Evolutionary conservation across 176 grass and related monocot genomes (phyloP).

Genomic region (Phyllostachys edulis): DNA sequence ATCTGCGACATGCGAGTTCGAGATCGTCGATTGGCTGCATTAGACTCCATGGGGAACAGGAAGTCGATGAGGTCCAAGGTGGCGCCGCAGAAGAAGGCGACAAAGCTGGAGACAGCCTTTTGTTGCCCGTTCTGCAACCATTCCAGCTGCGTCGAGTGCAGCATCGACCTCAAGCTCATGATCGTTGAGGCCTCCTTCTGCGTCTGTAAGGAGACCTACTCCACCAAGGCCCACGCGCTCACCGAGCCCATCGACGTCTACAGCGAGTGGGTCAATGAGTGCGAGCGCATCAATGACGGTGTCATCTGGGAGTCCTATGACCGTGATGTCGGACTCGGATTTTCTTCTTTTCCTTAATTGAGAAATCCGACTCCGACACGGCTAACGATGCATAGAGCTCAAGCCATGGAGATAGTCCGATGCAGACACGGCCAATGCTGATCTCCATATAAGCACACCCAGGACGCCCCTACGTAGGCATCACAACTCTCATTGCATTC

Average conservation of each 20-base stretch:
- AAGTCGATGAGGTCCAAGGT: conserved; percentile 1
- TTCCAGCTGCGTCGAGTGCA: not conserved
- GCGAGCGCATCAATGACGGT: conserved; percentile 9
- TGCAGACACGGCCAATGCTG: too few relatives aligned
- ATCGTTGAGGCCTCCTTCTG: not conserved
- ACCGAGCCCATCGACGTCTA: conserved; percentile 50
- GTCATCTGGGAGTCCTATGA: too few relatives aligned
- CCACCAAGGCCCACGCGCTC: conserved; percentile 28
- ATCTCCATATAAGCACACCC: too few relatives aligned
- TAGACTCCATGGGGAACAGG: conserved; percentile 19
- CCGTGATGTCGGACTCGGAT: too few relatives aligned
- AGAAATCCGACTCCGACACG: too few relatives aligned
- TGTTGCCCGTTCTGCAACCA: conserved; percentile 32
- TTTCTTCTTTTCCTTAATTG: too few relatives aligned
- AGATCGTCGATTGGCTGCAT: too few relatives aligned
- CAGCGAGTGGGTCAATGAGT: conserved; percentile 39
- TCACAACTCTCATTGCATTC: too few relatives aligned
- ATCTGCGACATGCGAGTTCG: too few relatives aligned
- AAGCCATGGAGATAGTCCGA: too few relatives aligned
- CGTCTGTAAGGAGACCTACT: conserved; percentile 26
- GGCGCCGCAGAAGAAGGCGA: not conserved
- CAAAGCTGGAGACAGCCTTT: not conserved
- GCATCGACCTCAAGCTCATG: not conserved
- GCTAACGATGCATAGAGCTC: too few relatives aligned
- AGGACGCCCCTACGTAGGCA: too few relatives aligned